Base-by-base conservation (phyloP, 2,329 filamentous ascomycete species). In the Colletotrichum spaethianum region DNA sequence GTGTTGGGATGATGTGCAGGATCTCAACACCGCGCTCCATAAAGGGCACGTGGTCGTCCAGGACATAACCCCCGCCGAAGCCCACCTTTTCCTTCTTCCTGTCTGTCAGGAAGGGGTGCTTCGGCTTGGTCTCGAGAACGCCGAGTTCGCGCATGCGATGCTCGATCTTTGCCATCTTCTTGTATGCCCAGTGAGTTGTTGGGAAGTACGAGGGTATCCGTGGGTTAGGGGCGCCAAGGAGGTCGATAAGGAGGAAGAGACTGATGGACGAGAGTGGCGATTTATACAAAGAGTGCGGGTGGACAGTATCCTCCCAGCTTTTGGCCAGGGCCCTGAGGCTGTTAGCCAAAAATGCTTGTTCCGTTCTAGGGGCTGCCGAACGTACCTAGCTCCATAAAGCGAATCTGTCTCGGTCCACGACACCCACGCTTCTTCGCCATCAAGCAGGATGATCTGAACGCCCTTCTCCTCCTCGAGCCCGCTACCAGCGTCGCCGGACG, bases 21-120 rank as follows among this genome's bases (percentile, higher is more conserved):
- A 98, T 88, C 36, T 97, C 92, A 0, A 98, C 96, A 1, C 96
- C 96, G 44, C 94, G 89, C 44, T 85, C 85, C 87, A 98, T 91
- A 77, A 99, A 99, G 0, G 96, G 96, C 6, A 98, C 81, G 80
- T 99, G 96, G 78, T 99, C 96, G 79, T 99, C 96, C 74, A 91
- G 87, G 12, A 98, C 90, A 71, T 82, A 90, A 56, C 80, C 86
- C 65, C 78, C 80, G 52, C 74, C 82, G 77, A 92, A 85, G 46
- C 76, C 77, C 56, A 65, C 81, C 60, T 85, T 78, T 31, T 79
- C 80, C 61, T 92, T 94, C 26, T 86, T 83, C 1, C 83, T 79
- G 52, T 97, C 92, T 8, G 87, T 83, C 5, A 98, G 84, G 79
- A 97, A 98, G 0, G 82, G 79, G 52, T 78, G 76, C n/a, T 76